Percentiles rank a stretch among this genome's conserved stretches.
phyloP scores from a whole-genome alignment of 768 basidiomycete genomes.

The Boletus sp. region DNA sequence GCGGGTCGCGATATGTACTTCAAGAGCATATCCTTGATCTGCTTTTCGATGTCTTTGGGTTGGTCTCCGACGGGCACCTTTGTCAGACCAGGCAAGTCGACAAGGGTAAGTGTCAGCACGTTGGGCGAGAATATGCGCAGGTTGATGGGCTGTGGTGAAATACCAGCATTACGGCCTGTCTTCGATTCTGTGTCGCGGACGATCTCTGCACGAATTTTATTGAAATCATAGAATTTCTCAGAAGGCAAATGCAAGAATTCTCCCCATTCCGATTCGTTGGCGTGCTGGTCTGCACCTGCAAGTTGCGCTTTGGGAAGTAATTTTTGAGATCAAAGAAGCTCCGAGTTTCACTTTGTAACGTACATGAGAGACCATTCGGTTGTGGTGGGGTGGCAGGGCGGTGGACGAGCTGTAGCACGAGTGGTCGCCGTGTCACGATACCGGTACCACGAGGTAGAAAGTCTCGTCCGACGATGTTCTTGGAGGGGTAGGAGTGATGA shows the following conservation, averaged over 20 bases:
- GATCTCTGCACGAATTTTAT: conserved; percentile 95
- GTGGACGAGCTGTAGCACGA: conserved; percentile 96
- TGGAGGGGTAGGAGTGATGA: conserved; percentile 11
- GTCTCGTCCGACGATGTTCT: conserved; percentile 98
- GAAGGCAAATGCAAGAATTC: conserved; percentile 96
- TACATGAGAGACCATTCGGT: conserved; percentile 45
- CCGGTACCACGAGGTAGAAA: conserved; percentile 98
- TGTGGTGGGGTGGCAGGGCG: conserved; percentile 54
- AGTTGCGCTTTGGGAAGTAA: conserved; percentile 21
- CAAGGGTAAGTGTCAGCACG: conserved; percentile 94
- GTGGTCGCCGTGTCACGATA: conserved; percentile 95
- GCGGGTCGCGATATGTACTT: conserved; percentile 95
- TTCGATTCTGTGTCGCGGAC: conserved; percentile 96
- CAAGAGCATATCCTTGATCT: conserved; percentile 94
- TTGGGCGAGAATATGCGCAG: conserved; percentile 96
- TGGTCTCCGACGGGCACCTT: conserved; percentile 96
- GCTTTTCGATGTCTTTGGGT: conserved; percentile 95
- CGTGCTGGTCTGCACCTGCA: conserved; percentile 62
- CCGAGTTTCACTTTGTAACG: conserved; percentile 18
- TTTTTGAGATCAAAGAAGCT: neutral
- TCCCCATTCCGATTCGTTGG: conserved; percentile 96
- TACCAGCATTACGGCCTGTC: conserved; percentile 97
- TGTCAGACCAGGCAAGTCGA: conserved; percentile 95
- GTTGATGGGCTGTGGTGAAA: conserved; percentile 97
- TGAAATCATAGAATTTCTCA: conserved; percentile 97